Evolutionary conservation across 768 basidiomycete species (phyloP), one percentile per base, ranked within the genome.

Genomic region (Leccinellum luteum): DNA sequence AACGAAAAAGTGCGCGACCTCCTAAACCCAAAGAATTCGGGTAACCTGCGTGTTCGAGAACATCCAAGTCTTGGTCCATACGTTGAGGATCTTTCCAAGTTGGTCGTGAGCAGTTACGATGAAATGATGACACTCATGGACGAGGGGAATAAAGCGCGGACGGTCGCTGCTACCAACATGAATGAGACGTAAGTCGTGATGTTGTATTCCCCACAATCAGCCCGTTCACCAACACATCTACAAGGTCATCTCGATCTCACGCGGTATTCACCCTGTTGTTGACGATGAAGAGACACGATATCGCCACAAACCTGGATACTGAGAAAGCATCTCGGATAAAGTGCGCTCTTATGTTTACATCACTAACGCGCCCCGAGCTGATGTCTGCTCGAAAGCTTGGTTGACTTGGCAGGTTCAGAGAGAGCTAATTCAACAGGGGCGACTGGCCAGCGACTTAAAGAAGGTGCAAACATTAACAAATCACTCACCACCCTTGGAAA

Each of bases 81-180:
- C 71, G 97, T 99, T 52, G 97, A 99, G 75, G 94, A 96, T 76
- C 80, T 99, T 56, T 94, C 92, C 67, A 93, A 93, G 74, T 84
- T 98, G 54, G 88, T 88, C 28, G 97, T 98, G 47, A 87, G 83
- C 69, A 89, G 81, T 72, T 98, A 95, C 70, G 85, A 90, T 30
- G 96, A 97, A 71, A 97, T 99, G 90, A 96, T 97, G 90, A 93
- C 89, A 6, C 87, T 99, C 69, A 98, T 98, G 96, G 96, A 99
- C 77, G 96, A 99, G 73, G 96, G 96, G 38, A 99, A 98, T 74
- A 98, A 98, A 78, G 95, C 97, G 52, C 81, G 97, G 51, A 98
- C 97, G 14, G 96, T 99, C 23, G 97, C 97, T 21, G 95, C 97
- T 25, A 99, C 97, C 21, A 94, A 97, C 75, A 99, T 99, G 97